Evolutionary conservation across 73 alveolate genomes (phyloP), one percentile per base, ranked within the genome.

Genomic region (Paramecium sexaurelia): DNA sequence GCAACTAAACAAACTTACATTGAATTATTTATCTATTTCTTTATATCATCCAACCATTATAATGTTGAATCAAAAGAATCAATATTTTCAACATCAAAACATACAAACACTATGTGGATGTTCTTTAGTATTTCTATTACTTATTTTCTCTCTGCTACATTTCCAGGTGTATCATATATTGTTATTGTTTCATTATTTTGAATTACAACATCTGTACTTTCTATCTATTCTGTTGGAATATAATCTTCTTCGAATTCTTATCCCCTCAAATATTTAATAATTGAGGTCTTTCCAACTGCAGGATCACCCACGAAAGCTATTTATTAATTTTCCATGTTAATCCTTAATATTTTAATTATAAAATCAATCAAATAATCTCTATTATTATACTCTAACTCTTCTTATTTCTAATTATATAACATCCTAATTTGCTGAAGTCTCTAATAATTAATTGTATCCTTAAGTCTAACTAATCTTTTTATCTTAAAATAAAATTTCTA

Each of bases 11-110:
- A 78, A 22, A 78, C 68, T 26, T 39, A 11, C 75, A 78, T 22
- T 24, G 45, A 78, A 37, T 20, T 26, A 11, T 78, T 78, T 22
- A 78, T 78, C 24, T 78, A 37, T 78, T 78, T 78, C 41, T 78
- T 78, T 17, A 78, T 78, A 20, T 78, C 71, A 40, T 78, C 68
- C 4, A 78, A 22, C 71, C 68, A 78, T 78, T 39, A 22, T 10
- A 45, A 29, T 40, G 90, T 39, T 29, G 68, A 40, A 78, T 78
- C 90, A 78, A 78, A 78, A 41, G 90, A 78, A 78, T 78, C 90
- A 5, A 40, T 39, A 78, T 78, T 45, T 39, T 32, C 71, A 22
- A 43, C 75, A 78, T 45, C 73, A 78, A 78, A 78, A 22, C 90
- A 78, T 39, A 78, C 73, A 45, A 78, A 78, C 9, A 78, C 71